Percentiles rank a stretch among this genome's conserved stretches.
Conservation (phyloP, 2,329 filamentous ascomycete genomes). For the Cladophialophora chaetospira region DNA sequence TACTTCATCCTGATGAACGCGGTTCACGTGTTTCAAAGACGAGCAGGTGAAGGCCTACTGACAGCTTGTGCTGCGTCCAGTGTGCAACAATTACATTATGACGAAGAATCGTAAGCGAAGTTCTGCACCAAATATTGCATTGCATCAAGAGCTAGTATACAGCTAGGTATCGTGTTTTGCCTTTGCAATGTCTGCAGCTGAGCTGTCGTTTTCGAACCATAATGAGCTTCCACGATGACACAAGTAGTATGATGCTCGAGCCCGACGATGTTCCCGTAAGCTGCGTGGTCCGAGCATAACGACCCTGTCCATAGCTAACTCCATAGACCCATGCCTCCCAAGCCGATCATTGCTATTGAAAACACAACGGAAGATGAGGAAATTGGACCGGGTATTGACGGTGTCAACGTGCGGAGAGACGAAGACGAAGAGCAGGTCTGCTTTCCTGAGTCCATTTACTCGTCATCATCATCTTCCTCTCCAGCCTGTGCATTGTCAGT, state of each 20-base stretch:
- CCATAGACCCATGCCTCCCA: conserved; percentile 29
- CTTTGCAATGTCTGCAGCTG: conserved; percentile 25
- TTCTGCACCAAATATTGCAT: conserved; percentile 23
- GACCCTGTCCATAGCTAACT: conserved; percentile 24
- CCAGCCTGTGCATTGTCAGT: not conserved
- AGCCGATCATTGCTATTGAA: conserved; percentile 28
- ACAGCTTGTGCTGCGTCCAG: not conserved
- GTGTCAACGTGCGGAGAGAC: conserved; percentile 3
- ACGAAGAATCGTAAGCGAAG: not conserved
- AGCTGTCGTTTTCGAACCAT: conserved; percentile 7
- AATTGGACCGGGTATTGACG: conserved; percentile 8
- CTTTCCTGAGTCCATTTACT: conserved; percentile 16
- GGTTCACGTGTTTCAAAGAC: too few species aligned
- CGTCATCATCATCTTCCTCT: conserved; percentile 25
- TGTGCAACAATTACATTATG: not conserved
- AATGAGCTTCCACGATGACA: conserved; percentile 1
- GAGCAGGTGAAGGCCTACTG: too few species aligned
- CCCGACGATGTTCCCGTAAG: conserved; percentile 16
- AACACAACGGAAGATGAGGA: conserved; percentile 27
- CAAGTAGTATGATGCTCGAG: conserved; percentile 5
- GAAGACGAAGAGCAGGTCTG: conserved; percentile 1
- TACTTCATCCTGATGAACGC: too few species aligned
- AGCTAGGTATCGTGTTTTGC: conserved; percentile 26
- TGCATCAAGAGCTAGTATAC: conserved; percentile 32
- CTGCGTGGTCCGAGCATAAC: conserved; percentile 25